A percentile compares a stretch with the other conserved stretches of the same genome.
phyloP scores from a whole-genome alignment of 805 yeast species.

The Blastobotrys terrestris region DNA sequence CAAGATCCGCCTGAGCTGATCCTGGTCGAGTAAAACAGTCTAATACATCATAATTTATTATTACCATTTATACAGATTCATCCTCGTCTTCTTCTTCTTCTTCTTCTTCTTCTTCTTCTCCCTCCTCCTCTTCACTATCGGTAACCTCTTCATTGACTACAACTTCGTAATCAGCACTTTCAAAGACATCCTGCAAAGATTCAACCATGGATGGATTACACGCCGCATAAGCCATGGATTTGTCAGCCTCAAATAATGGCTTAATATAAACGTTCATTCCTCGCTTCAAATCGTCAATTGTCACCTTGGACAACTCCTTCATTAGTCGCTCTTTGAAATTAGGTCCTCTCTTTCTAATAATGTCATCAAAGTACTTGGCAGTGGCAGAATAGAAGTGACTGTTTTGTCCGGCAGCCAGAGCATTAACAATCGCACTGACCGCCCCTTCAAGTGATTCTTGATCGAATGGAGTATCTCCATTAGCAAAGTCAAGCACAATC shows the following conservation, averaged over 20 bases:
- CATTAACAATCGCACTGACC: conserved; percentile 65
- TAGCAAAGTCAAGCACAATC: conserved; percentile 55
- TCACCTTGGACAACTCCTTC: conserved; percentile 42
- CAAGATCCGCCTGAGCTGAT: conserved; percentile 6
- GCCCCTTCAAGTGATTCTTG: conserved; percentile 61
- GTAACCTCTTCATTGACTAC: conserved; percentile 32
- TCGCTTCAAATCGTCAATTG: conserved; percentile 42
- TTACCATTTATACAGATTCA: conserved; percentile 6
- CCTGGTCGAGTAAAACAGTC: conserved; percentile 14
- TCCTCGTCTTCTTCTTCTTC: conserved; percentile 23
- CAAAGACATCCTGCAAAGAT: conserved; percentile 42
- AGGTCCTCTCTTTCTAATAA: conserved; percentile 66
- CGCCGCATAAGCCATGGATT: conserved; percentile 60
- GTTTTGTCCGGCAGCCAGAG: conserved; percentile 62
- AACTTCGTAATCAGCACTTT: conserved; percentile 53
- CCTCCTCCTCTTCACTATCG: conserved; percentile 20
- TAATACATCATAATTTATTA: background rate
- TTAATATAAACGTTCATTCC: conserved; percentile 53
- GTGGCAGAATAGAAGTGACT: conserved; percentile 60
- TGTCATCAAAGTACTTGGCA: conserved; percentile 57
- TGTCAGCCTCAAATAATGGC: conserved; percentile 52
- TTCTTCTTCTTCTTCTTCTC: conserved; percentile 23
- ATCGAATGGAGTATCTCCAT: conserved; percentile 52
- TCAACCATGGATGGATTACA: conserved; percentile 63
- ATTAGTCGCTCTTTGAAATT: conserved; percentile 52